Base-by-base conservation (phyloP, 148 eudicot species). In the Heliosperma pusillum region DNA sequence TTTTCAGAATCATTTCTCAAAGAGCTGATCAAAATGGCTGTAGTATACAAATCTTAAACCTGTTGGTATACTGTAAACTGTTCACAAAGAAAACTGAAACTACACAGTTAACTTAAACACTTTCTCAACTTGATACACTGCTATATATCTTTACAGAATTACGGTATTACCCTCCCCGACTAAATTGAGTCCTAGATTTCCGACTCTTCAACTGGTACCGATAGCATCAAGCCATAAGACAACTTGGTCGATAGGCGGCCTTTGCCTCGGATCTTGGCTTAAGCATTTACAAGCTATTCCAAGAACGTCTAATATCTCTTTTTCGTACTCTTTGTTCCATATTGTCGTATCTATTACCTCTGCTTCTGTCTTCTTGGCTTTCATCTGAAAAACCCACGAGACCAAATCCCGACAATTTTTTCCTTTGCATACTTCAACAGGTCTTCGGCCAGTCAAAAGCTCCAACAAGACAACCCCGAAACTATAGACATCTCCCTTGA, bases 401-500 rank as follows among this genome's bases (percentile, higher is more conserved):
- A 91, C 92, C 77, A 94, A 78, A 83, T 94, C 90, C 76, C 98
- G 80, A 74, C 96, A 90, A 24, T 89, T 90, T 68, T 87, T 91
- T 77, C 97, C 97, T 67, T 87, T 91, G 84, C 96, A 87, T 40
- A 91, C 96, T 77, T 91, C 98, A 26, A 91, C 93, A 0, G 98
- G 97, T 55, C 98, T 81, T 65, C 96, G 83, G 17, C 93, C 87
- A 0, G 98, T 94, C 33, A 94, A 78, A 71, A 94, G 97, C 84
- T 94, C 98, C 30, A 94, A 79, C 71, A 94, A 87, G 50, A 94
- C 98, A 13, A 94, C 93, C 3, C 98, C 98, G 60, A 94, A 94
- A 76, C 98, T 94, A 66, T 91, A 94, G 3, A 94, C 97, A 74
- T 94, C 98, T 6, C 98, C 98, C 71, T 91, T 91, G 76, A 94